A percentile compares a stretch with the other conserved stretches of the same genome.
Evolutionary conservation across 1,284 basidiomycete genomes (phyloP).

Genomic region (Lentinus polychrous): DNA sequence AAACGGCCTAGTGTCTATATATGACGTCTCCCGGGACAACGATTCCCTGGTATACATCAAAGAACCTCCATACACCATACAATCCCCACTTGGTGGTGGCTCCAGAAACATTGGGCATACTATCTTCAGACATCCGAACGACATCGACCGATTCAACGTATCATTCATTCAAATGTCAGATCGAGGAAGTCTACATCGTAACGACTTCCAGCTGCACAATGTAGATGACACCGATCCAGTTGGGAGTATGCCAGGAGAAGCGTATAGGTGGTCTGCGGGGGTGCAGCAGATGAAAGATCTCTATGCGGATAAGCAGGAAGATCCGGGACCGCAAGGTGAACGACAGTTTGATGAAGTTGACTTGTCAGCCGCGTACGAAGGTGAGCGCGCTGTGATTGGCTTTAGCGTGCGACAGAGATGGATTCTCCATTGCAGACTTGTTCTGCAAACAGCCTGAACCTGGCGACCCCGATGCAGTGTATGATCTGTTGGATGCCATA

Average conservation of each 20-base stretch:
- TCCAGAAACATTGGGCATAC: constrained; percentile 37
- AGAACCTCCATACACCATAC: constrained; percentile 38
- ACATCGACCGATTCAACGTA: constrained; percentile 19
- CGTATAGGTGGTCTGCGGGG: constrained; percentile 34
- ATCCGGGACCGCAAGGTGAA: constrained; percentile 37
- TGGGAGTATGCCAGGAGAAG: constrained; percentile 1
- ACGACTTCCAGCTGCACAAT: constrained; percentile 28
- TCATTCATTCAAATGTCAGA: constrained; percentile 42
- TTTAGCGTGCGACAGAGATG: neutral
- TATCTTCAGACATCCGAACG: constrained; percentile 32
- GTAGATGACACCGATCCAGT: constrained; percentile 7
- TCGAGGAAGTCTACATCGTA: constrained; percentile 39
- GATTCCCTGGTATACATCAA: constrained; percentile 37
- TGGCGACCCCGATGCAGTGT: constrained; percentile 32
- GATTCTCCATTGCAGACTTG: constrained; percentile 11
- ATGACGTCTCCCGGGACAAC: constrained; percentile 44
- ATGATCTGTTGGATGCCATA: constrained; percentile 45
- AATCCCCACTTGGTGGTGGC: constrained; percentile 24
- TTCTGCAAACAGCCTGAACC: constrained; percentile 22
- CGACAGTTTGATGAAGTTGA: constrained; percentile 41
- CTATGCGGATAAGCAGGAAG: constrained; percentile 20
- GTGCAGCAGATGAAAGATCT: constrained; percentile 32
- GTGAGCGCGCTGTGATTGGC: constrained; percentile 28
- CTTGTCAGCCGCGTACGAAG: constrained; percentile 41
- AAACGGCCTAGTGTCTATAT: constrained; percentile 53